Evolutionary conservation across 116 monocot genomes (phyloP), one percentile per base, ranked within the genome.

Genomic region (Dioscorea cayenensis): DNA sequence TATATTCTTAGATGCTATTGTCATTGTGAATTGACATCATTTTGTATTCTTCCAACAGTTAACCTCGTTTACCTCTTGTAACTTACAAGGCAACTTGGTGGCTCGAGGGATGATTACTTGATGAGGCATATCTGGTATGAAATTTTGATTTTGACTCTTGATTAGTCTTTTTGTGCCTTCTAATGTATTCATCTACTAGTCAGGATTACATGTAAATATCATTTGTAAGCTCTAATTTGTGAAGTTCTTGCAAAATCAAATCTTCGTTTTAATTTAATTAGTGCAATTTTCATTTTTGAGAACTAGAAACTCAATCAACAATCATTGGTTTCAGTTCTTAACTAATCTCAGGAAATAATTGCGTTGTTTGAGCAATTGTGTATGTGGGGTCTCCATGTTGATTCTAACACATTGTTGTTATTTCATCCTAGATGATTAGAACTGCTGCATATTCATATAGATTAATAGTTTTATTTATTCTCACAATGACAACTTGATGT

Each of bases 31-130:
- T 16, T 18, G 55, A 55, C 55, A 14, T 55, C 2, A 0, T n/a
- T 76, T 43, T 7, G 43, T 43, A 9, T 76, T 28, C 58, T n/a
- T 23, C 1, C 3, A 7, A 43, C 43, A 28, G 25, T 1, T 32
- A 61, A 14, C 18, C 76, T 66, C 69, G 28, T 61, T 68, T 28
- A 71, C 52, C 11, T 10, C 4, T 14, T 55, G 22, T 35, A 67
- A 5, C 25, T 70, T 76, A 35, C 79, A 90, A 87, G 87, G 87
- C 32, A 90, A 87, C 66, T 43, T 90, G 63, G 84, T 90, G 29
- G 87, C 76, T 38, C 75, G 90, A 80, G 90, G 80, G n/a, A 66
- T 90, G 23, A 59, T 90, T 82, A 65, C 84, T 87, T 71, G 90
- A 87, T 69, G 84, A 80, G 72, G 80, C 75, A 51, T 87, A 84